These are phyloP conservation scores for Primulina huaijiensis DNA, from an alignment of 257 asterid species.

Conservation along the genomic window DNA sequence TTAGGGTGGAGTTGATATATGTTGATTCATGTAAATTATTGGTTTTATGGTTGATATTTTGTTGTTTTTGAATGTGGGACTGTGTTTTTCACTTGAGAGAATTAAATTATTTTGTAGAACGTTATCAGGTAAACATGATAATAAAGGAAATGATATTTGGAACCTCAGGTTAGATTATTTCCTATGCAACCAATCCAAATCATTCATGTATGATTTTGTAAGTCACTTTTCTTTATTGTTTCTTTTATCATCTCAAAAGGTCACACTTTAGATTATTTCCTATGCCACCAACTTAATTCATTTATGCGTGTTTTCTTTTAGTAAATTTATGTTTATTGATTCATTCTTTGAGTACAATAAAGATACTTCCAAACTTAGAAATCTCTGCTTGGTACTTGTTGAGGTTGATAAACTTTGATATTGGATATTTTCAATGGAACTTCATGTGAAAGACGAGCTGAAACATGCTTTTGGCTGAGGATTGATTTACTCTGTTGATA, in stretches of 20 bases:
- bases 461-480: not conserved
- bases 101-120: too few relatives aligned
- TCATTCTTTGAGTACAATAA: not conserved
- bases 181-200: too few relatives aligned
- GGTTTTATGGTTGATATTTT: not conserved
- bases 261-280: not conserved
- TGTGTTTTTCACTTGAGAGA: too few relatives aligned
- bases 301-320: not conserved
- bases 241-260: too few relatives aligned
- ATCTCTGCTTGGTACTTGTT: not conserved
- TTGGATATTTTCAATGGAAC: not conserved
- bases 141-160: too few relatives aligned
- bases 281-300: not conserved
- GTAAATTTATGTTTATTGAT: too few relatives aligned
- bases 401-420: not conserved
- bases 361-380: not conserved
- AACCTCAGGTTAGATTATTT: too few relatives aligned
- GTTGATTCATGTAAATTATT: too few relatives aligned
- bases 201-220: too few relatives aligned
- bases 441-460: not conserved
- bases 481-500: not conserved
- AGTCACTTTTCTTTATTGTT: too few relatives aligned
- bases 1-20: not conserved
- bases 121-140: too few relatives aligned
- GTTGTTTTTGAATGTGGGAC: not conserved